Base-by-base conservation (phyloP, 208 protist species). In the Trypanosoma melophagium region DNA sequence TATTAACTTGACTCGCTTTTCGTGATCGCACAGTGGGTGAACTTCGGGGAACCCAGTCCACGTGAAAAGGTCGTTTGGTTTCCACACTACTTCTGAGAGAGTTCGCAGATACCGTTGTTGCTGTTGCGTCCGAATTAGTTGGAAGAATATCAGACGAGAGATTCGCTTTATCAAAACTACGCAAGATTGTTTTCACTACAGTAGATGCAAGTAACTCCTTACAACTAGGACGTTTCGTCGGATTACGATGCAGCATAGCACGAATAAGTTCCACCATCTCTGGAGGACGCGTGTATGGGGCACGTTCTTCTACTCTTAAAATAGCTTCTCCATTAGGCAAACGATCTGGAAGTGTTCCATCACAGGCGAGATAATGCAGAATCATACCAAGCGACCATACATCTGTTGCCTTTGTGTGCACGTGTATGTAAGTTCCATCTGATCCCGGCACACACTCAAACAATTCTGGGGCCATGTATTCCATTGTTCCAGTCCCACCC, bases 401-500 rank as follows among this genome's bases (percentile, higher is more conserved):
- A 63, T 96, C 90, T 3, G 83, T 81, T 50, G 81, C 84, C 24
- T 79, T 84, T 16, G 87, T 90, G 81, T 92, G 86, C 5, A 65
- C 52, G 49, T 92, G 71, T 13, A 89, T 62, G 60, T 93, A 95
- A 13, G 28, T 56, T 51, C 76, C 74, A 8, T 79, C 56, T n/a
- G 7, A 51, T 31, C 54, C 49, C 21, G 72, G 42, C 12, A 62
- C 70, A 45, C 69, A 75, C 71, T 92, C 84, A 58, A 96, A 79
- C 17, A 96, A 83, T 81, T 96, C 88, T 13, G 91, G 91, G 22
- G 91, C 88, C 86, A 94, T 94, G 76, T 94, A 96, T 79, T 96
- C 88, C 38, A 92, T 62, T 17, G 91, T 96, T 7, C 91, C 91
- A 0, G 91, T 96, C 25, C 86, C 84, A 14, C 91, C 91, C 3